Conservation (phyloP, 2,329 filamentous ascomycete genomes). For the Aotearoamyces nothofagi region DNA sequence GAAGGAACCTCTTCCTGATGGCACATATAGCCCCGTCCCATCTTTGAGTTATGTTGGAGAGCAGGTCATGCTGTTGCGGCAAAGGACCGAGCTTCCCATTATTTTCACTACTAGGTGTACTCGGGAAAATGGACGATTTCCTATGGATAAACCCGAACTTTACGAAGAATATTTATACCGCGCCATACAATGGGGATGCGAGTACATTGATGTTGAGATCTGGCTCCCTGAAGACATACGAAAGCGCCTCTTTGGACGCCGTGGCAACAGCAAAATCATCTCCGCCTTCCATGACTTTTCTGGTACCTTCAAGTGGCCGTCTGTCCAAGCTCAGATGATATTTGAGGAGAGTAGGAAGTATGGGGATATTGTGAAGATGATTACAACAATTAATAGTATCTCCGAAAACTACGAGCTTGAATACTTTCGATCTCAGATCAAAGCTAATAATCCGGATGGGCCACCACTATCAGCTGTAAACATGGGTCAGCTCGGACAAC, state of each 20-base stretch:
- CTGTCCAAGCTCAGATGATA: constrained; percentile 52
- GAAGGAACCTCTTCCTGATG: constrained; percentile 51
- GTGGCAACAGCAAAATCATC: constrained; percentile 72
- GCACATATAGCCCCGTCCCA: constrained; percentile 48
- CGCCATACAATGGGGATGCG: constrained; percentile 77
- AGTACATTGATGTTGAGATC: constrained; percentile 80
- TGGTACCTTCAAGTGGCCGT: constrained; percentile 71
- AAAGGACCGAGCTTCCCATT: constrained; percentile 77
- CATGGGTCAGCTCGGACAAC: constrained; percentile 75
- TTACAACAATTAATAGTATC: constrained; percentile 64
- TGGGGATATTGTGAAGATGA: constrained; percentile 84
- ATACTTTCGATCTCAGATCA: constrained; percentile 70
- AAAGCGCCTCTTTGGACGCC: constrained; percentile 47
- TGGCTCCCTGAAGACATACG: constrained; percentile 72
- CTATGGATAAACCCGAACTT: constrained; percentile 62
- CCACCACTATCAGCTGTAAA: constrained; percentile 73
- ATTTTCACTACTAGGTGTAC: constrained; percentile 78
- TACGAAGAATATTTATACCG: constrained; percentile 71
- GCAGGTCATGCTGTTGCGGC: constrained; percentile 71
- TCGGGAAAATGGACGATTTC: constrained; percentile 69
- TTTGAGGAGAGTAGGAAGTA: constrained; percentile 60
- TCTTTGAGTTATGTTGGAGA: constrained; percentile 75
- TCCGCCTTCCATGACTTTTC: constrained; percentile 89
- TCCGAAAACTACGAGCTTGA: constrained; percentile 85
- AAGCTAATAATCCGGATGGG: constrained; percentile 47